Evolutionary conservation across 106 monocot species (phyloP).

Genomic region (Dendrobium catenatum): DNA sequence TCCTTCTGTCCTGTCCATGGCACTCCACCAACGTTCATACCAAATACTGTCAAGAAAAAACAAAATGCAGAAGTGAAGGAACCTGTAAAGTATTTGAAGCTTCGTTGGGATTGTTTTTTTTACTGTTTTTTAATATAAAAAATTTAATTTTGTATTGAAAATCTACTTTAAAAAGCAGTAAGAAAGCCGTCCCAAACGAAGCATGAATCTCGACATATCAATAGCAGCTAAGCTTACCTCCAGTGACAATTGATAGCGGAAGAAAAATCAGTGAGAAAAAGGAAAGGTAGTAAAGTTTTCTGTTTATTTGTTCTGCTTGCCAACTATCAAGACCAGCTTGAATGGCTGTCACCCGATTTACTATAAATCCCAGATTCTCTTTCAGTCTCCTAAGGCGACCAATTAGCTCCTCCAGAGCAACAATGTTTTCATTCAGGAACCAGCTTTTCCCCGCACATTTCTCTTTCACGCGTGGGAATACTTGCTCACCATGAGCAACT

Average conservation of each 20-base stretch:
- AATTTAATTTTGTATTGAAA: no score
- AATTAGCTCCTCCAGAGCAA: slow-evolving; percentile 75
- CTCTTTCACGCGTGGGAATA: slow-evolving; percentile 92
- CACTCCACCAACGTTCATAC: slow-evolving; percentile 97
- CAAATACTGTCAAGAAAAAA: slow-evolving; percentile 63
- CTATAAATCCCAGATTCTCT: slow-evolving; percentile 85
- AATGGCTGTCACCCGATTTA: slow-evolving; percentile 77
- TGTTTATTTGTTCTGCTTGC: slow-evolving; percentile 94
- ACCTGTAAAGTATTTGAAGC: background rate
- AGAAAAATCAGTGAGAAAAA: slow-evolving; percentile 91
- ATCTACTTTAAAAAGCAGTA: no score
- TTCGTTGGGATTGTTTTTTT: no score
- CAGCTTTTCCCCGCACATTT: slow-evolving; percentile 76
- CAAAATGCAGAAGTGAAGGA: background rate
- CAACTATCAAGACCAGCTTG: slow-evolving; percentile 92
- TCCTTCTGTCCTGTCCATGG: slow-evolving; percentile 84
- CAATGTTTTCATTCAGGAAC: slow-evolving; percentile 69
- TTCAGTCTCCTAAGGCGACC: slow-evolving; percentile 82
- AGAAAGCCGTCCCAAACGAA: no score
- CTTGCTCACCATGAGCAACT: slow-evolving; percentile 93
- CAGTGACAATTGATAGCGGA: slow-evolving; percentile 88
- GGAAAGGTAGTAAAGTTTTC: slow-evolving; percentile 89
- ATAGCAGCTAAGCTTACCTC: slow-evolving; percentile 39
- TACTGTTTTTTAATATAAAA: no score
- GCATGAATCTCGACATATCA: background rate